phyloP scores from a whole-genome alignment of 2,329 filamentous ascomycete species.

The Cladosporium velox region DNA sequence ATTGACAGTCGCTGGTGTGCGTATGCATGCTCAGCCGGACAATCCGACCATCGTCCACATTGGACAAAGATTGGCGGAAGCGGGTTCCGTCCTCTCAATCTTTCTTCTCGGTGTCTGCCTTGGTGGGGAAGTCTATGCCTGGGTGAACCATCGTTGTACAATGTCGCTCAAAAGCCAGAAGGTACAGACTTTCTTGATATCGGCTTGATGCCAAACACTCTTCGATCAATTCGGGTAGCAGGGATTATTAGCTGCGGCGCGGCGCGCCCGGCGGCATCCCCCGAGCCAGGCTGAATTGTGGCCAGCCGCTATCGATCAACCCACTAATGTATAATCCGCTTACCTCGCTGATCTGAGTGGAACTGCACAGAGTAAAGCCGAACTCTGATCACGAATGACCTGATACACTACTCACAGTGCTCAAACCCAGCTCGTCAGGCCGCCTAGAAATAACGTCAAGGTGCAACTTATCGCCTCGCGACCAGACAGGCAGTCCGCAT shows the following conservation, averaged over 20 bases:
- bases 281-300: neutral
- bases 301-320: neutral
- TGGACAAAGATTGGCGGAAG: neutral
- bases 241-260: neutral
- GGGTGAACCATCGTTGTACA: neutral
- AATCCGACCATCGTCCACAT: neutral
- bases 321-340: neutral
- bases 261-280: neutral
- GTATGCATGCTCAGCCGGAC: slow-evolving; percentile 9
- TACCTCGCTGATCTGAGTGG: neutral
- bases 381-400: neutral
- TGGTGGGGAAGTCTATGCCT: neutral
- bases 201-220: neutral
- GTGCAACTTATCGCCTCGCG: neutral
- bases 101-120: slow-evolving; percentile 2
- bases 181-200: neutral
- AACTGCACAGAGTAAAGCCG: neutral
- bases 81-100: neutral
- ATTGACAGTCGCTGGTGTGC: slow-evolving; percentile 11
- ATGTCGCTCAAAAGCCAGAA: neutral
- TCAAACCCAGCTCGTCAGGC: neutral
- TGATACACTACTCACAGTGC: neutral
- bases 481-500: neutral
- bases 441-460: neutral
- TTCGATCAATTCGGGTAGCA: neutral